Percentiles rank a stretch among this genome's conserved stretches.
These are phyloP conservation scores for Daedaleopsis nitida DNA, from an alignment of 768 basidiomycete genomes.

Conservation along the genomic window DNA sequence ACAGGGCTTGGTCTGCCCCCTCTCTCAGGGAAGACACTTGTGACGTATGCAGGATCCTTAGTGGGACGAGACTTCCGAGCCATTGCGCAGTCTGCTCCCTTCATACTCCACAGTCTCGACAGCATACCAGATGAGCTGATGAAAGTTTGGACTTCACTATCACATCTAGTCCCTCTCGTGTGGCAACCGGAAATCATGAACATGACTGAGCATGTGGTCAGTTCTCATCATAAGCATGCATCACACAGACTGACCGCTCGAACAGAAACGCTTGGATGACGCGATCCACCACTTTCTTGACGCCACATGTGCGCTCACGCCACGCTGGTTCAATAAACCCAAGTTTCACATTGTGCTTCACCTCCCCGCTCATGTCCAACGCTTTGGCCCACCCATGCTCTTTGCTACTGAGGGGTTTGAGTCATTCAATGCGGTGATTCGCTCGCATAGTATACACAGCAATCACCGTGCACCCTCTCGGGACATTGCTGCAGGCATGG, in stretches of 20 bases:
- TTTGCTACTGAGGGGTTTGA: constrained; percentile 29
- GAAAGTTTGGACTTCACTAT: constrained; percentile 37
- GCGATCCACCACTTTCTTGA: constrained; percentile 24
- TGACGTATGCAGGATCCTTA: constrained; percentile 40
- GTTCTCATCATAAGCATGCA: background rate
- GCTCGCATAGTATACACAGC: constrained; percentile 21
- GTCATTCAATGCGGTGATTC: constrained; percentile 29
- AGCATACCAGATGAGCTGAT: constrained; percentile 27
- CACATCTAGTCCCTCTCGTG: constrained; percentile 36
- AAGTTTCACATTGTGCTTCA: constrained; percentile 33
- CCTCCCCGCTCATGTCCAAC: constrained; percentile 26
- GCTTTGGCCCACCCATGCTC: constrained; percentile 25
- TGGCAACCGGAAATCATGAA: constrained; percentile 42
- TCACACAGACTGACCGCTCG: background rate
- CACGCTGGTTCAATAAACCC: constrained; percentile 27
- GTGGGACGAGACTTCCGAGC: constrained; percentile 36
- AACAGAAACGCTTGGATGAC: background rate
- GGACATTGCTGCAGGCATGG: constrained; percentile 25
- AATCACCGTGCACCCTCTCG: constrained; percentile 27
- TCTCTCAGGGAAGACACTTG: constrained; percentile 35
- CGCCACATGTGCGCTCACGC: constrained; percentile 20
- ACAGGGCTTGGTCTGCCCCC: constrained; percentile 35
- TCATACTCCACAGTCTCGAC: constrained; percentile 38
- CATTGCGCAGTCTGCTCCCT: constrained; percentile 37
- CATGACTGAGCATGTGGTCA: constrained; percentile 31